Evolutionary conservation across 2,329 filamentous ascomycete species (phyloP).

Genomic region (Trichoderma pleuroti): DNA sequence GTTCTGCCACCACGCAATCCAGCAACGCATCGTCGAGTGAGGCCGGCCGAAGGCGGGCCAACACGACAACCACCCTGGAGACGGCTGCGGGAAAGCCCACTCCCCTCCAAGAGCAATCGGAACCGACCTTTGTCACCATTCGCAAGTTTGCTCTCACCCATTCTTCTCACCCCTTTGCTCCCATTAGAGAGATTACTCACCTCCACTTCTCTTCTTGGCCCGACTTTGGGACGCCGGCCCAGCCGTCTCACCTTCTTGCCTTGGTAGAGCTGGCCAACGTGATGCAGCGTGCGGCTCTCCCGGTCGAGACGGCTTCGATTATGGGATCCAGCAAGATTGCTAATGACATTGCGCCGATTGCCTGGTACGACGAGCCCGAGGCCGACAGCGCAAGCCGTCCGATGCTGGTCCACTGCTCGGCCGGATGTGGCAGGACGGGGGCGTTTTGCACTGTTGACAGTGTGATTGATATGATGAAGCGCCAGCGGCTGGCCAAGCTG

Average conservation of each 20-base stretch:
- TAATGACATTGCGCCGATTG: slow-evolving; percentile 34
- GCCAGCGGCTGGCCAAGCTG: slow-evolving; percentile 56
- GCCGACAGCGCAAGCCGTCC: slow-evolving; percentile 55
- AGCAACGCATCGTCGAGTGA: slow-evolving; percentile 33
- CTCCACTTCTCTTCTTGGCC: slow-evolving; percentile 96
- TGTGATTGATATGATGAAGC: slow-evolving; percentile 93
- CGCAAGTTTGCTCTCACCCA: slow-evolving; percentile 85
- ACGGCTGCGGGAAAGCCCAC: slow-evolving; percentile 29
- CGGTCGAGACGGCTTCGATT: slow-evolving; percentile 42
- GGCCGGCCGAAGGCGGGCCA: slow-evolving; percentile 48
- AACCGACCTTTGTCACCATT: slow-evolving; percentile 73
- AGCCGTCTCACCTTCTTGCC: slow-evolving; percentile 79
- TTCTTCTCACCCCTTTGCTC: slow-evolving; percentile 70
- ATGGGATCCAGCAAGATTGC: slow-evolving; percentile 29
- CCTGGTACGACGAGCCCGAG: slow-evolving; percentile 60
- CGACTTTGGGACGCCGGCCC: slow-evolving; percentile 89
- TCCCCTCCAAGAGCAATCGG: slow-evolving; percentile 37
- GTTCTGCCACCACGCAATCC: slow-evolving; percentile 38
- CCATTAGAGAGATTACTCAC: slow-evolving; percentile 89
- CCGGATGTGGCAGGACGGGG: slow-evolving; percentile 90
- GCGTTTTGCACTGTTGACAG: slow-evolving; percentile 96
- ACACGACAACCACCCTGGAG: slow-evolving; percentile 48
- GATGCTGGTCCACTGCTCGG: slow-evolving; percentile 90
- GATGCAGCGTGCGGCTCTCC: slow-evolving; percentile 60
- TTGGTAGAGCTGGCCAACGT: slow-evolving; percentile 84